These are phyloP conservation scores for Fusarium xylarioides DNA, from an alignment of 2,329 filamentous ascomycete species.

Conservation along the genomic window DNA sequence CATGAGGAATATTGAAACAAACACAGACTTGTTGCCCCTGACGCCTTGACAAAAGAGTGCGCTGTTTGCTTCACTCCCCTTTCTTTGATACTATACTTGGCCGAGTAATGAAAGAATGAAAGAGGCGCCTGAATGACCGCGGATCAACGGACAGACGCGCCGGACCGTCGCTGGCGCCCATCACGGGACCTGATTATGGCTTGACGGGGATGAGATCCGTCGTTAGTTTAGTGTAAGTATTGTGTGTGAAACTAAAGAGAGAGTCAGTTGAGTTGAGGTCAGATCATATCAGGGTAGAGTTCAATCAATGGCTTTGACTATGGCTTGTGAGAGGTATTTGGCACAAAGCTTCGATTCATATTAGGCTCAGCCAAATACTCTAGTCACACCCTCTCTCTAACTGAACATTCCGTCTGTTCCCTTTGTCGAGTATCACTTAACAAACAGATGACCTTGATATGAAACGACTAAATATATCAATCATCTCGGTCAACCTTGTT, in stretches of 20 bases:
- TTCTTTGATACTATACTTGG: background rate
- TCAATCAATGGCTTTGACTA: background rate
- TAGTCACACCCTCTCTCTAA: background rate
- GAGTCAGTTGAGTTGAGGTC: background rate
- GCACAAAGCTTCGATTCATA: background rate
- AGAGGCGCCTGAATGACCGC: conserved; percentile 17
- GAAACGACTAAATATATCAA: conserved; percentile 8
- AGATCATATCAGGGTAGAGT: background rate
- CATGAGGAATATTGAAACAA: conserved; percentile 1
- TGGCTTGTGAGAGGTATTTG: background rate
- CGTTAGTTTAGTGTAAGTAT: background rate
- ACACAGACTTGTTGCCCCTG: background rate
- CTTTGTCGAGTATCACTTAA: background rate
- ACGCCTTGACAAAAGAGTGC: background rate
- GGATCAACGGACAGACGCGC: conserved; percentile 33
- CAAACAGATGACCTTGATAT: background rate
- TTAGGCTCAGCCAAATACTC: background rate
- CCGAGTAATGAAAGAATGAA: background rate
- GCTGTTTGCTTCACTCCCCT: background rate
- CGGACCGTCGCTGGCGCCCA: conserved; percentile 34
- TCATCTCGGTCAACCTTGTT: conserved; percentile 20
- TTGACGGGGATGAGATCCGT: conserved; percentile 22
- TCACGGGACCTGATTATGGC: conserved; percentile 33
- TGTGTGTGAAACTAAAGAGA: conserved; percentile 18
- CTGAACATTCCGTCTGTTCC: background rate